These are phyloP conservation scores for Phragmites australis DNA, from an alignment of 176 grass and related monocot genomes.

Conservation along the genomic window DNA sequence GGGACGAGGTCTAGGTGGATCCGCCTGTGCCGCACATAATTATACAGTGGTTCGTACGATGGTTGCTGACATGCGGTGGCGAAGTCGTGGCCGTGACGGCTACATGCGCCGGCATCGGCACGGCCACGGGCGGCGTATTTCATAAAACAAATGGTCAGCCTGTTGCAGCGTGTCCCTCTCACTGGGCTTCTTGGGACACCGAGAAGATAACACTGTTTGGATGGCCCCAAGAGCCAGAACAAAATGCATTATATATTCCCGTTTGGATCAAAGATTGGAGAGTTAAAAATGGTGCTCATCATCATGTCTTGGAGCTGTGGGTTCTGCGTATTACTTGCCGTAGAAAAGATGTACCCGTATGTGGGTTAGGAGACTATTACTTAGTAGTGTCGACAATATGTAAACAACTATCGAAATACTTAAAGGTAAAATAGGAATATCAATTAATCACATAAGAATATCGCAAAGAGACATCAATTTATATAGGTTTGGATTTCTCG, in stretches of 20 bases:
- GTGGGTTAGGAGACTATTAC: neutral
- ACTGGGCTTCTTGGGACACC: neutral
- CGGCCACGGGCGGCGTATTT: neutral
- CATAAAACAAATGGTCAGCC: neutral
- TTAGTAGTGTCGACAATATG: too few relatives aligned
- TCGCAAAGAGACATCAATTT: too few relatives aligned
- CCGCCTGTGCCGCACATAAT: slow-evolving; percentile 32
- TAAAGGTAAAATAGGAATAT: too few relatives aligned
- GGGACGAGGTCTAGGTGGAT: slow-evolving; percentile 46
- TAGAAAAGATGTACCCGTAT: slow-evolving; percentile 35
- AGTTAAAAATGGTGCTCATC: neutral
- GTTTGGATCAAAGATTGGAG: neutral
- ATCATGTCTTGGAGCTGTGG: neutral
- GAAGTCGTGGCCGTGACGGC: slow-evolving; percentile 40
- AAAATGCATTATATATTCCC: neutral
- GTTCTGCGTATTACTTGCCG: slow-evolving; percentile 24
- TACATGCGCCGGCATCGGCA: slow-evolving; percentile 2
- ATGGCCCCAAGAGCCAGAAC: slow-evolving; percentile 14
- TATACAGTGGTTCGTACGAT: slow-evolving; percentile 31
- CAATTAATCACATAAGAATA: too few relatives aligned
- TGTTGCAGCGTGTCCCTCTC: neutral
- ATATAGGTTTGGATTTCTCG: too few relatives aligned
- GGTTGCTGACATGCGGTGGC: neutral
- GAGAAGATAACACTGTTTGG: slow-evolving; percentile 36
- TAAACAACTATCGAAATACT: too few relatives aligned